phyloP scores from a whole-genome alignment of 495 filamentous ascomycete genomes.

The Parachaetomium inaequale region DNA sequence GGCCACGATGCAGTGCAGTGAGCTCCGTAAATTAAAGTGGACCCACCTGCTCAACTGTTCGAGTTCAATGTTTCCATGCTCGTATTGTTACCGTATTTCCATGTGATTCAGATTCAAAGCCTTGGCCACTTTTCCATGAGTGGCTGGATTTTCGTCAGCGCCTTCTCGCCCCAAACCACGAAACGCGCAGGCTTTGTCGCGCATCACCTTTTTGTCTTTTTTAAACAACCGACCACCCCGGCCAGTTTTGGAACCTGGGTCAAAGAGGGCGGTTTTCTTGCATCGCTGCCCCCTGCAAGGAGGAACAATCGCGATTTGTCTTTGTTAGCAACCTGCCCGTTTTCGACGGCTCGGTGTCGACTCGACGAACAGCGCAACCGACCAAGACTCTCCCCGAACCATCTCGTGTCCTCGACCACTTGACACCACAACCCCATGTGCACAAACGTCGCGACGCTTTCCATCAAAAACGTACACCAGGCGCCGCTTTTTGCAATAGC shows the following conservation, averaged over 20 bases:
- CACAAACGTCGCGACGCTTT: background rate
- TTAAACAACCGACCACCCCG: background rate
- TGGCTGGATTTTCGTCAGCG: background rate
- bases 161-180: background rate
- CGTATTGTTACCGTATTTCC: too few species aligned
- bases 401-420: background rate
- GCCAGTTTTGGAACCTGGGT: background rate
- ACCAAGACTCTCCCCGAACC: background rate
- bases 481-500: background rate
- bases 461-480: background rate
- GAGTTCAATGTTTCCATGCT: too few species aligned
- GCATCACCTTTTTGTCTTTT: background rate
- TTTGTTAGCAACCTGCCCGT: background rate
- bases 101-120: background rate
- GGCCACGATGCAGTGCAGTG: too few species aligned
- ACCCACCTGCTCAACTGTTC: too few species aligned
- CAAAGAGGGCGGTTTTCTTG: background rate
- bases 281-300: background rate
- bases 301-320: background rate
- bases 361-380: background rate
- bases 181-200: background rate
- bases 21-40: too few species aligned
- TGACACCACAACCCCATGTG: conserved; percentile 1
- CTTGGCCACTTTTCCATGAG: background rate
- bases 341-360: background rate